Evolutionary conservation across 768 basidiomycete genomes (phyloP), one percentile per base, ranked within the genome.

Genomic region (Agrocybe chaxingu): DNA sequence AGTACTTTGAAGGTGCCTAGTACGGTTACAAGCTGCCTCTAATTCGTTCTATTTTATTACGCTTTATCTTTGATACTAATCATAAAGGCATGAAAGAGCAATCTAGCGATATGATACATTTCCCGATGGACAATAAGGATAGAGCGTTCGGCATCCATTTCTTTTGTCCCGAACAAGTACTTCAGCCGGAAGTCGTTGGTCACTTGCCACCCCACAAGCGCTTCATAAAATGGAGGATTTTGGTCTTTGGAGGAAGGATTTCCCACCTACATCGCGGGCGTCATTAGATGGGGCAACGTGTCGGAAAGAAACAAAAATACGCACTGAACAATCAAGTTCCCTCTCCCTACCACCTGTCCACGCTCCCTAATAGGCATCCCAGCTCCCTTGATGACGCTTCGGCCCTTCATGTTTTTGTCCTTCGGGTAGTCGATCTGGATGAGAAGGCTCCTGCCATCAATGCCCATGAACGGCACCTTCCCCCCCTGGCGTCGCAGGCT

Each of bases 311-410:
- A 45, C n/a, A 32, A 34, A 31, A 13, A 24, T 24, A 70, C 78
- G 55, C 61, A 87, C 85, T 76, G 78, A 49, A 88, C 70, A 51
- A 86, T 68, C 59, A 88, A 68, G 59, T 84, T 82, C 12, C 85
- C 84, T 57, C 78, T 74, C 33, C 81, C 82, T 46, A 79, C 63
- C 8, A 78, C 67, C 57, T 71, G 68, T 8, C 80, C 76, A 30
- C 75, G 67, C n/a, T 77, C 71, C 49, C 78, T 67, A 40, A 82
- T 70, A 36, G 84, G 84, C 86, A 88, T 88, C n/a, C 86, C 86
- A 47, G 79, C 81, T 37, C 80, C 83, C 58, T 70, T 71, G 47
- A 84, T 67, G 36, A 74, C 68, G 38, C 74, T 63, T 51, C 76
- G 72, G 11, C 81, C 83, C 45, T 72, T 75, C 47, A 78, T 66